Evolutionary conservation across 768 basidiomycete genomes (phyloP), one percentile per base, ranked within the genome.

Genomic region (Trametes punicea): DNA sequence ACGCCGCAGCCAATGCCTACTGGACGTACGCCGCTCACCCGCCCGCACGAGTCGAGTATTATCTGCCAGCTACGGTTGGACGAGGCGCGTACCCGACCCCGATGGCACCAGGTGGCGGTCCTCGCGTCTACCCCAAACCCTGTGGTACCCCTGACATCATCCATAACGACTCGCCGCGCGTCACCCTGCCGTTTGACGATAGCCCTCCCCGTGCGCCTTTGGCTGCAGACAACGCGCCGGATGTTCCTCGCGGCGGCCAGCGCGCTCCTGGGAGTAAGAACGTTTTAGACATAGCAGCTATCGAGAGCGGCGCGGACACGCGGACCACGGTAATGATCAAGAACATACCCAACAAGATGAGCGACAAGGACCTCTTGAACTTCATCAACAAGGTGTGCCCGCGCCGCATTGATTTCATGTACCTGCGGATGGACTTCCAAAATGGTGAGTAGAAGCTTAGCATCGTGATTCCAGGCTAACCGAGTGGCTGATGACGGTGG

Each of bases 301-400:
- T 95, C 63, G 88, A 88, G 69, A 80, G 78, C 27, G 93, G 93
- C 4, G 70, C 77, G 56, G 90, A 93, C 63, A 90, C 85, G 31
- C 78, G 91, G 29, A 90, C 90, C 30, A 92, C 91, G 26, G 84
- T 92, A 45, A 92, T 91, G 88, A 83, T 90, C 59, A 92, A 93
- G 73, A 95, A 95, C 65, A 90, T 95, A 41, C 93, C 93, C 2
- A 95, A 94, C 72, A 93, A 93, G 70, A 90, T 91, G 88, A 86
- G 77, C 59, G 87, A 90, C 70, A 78, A 75, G 64, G 87, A 91
- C 60, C 67, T 91, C 63, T 75, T 84, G 56, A 70, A 71, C 34
- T 92, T 82, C 64, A 90, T 90, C 59, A 78, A 72, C 47, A 79
- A 81, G 58, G 88, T 90, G 23, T 88, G 86, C 67, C 81, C 83